Evolutionary conservation across 169 alveolate species (phyloP).

Genomic region (Plasmodium knowlesi): DNA sequence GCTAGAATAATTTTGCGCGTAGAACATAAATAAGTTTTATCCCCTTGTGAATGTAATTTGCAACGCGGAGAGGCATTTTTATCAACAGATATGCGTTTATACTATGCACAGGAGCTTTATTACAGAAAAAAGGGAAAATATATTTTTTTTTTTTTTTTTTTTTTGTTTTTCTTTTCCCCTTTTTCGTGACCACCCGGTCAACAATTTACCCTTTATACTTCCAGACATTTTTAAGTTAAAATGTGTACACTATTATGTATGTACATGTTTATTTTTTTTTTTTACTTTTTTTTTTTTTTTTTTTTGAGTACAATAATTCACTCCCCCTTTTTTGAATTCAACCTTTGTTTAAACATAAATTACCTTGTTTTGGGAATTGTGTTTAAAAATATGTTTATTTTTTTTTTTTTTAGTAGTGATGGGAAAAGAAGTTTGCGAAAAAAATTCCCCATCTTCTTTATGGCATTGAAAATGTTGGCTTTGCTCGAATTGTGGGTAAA

Average conservation of each 20-base stretch:
- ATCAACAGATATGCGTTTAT: not conserved
- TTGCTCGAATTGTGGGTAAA: not conserved
- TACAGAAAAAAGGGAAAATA: not conserved
- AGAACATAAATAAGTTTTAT: not conserved
- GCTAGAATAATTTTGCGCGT: not conserved
- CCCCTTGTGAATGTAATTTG: conserved; percentile 7
- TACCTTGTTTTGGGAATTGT: not conserved
- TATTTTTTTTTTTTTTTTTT: not conserved
- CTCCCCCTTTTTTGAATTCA: not conserved
- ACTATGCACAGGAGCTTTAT: not conserved
- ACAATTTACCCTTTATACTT: not conserved
- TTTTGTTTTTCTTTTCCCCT: not conserved
- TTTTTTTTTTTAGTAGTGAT: not conserved
- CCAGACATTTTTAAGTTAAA: not conserved
- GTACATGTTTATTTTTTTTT: not conserved
- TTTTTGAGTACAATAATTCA: not conserved
- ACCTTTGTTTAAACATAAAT: not conserved
- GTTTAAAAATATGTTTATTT: not conserved
- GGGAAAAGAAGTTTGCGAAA: not conserved
- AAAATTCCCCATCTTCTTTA: not conserved
- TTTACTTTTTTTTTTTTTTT: not conserved
- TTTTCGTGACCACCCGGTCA: not conserved
- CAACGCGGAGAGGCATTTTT: not conserved
- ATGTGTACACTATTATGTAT: not conserved
- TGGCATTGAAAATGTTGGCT: not conserved